A percentile compares a stretch with the other conserved stretches of the same genome.
phyloP scores from a whole-genome alignment of 73 alveolate genomes.

The Blepharisma stoltei region DNA sequence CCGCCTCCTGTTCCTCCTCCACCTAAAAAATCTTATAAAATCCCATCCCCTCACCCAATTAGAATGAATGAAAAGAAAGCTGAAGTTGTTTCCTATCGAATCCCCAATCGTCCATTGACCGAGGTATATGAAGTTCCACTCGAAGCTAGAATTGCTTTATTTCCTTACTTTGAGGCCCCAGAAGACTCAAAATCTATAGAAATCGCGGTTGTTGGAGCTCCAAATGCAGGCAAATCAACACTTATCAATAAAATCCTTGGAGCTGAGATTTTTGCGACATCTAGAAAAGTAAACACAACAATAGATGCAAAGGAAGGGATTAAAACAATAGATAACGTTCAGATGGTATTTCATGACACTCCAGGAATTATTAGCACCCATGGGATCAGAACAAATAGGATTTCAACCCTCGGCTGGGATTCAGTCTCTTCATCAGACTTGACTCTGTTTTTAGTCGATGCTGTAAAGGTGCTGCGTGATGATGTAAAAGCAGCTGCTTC shows the following conservation, averaged over 20 bases:
- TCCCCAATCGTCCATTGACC: slow-evolving; percentile 11
- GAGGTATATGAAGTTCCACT: neutral
- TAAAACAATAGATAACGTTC: neutral
- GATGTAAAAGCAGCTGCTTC: slow-evolving; percentile 10
- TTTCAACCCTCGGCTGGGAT: slow-evolving; percentile 15
- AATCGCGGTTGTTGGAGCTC: slow-evolving; percentile 23
- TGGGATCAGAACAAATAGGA: neutral
- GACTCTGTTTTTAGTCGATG: slow-evolving; percentile 3
- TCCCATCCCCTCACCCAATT: neutral
- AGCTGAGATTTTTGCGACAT: neutral
- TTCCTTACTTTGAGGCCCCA: neutral
- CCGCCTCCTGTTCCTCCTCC: too few relatives aligned
- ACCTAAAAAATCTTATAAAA: too few relatives aligned
- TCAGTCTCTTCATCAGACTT: neutral
- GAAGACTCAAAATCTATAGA: neutral
- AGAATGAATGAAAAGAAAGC: neutral
- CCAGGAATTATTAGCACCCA: slow-evolving; percentile 19
- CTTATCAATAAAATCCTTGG: neutral
- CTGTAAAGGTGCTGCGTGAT: slow-evolving; percentile 17
- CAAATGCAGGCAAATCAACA: slow-evolving; percentile 21
- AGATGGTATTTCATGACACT: slow-evolving; percentile 26
- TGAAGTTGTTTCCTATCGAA: neutral
- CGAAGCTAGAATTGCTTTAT: neutral
- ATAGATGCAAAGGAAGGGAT: neutral
- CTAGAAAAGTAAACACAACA: slow-evolving; percentile 24